Conservation (phyloP, 176 grass and related monocot species). For the Chloris gayana region DNA sequence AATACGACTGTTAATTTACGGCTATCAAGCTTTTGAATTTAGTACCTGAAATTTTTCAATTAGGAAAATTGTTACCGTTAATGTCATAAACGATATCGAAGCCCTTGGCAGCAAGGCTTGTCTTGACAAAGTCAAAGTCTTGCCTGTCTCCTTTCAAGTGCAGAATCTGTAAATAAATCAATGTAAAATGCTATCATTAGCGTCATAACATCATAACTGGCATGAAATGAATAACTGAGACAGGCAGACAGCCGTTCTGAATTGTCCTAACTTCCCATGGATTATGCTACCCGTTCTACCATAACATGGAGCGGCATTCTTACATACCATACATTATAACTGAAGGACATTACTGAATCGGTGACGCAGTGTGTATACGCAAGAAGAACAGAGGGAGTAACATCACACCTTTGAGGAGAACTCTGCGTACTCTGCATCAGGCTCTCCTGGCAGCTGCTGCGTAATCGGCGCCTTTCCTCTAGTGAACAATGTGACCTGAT, state of each 20-base stretch:
- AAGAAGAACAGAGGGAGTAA: slow-evolving; percentile 22
- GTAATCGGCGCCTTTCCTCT: slow-evolving; percentile 91
- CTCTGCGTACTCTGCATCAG: slow-evolving; percentile 78
- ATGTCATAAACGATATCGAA: slow-evolving; percentile 94
- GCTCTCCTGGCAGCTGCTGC: slow-evolving; percentile 88
- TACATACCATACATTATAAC: background rate
- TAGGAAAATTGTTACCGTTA: slow-evolving; percentile 48
- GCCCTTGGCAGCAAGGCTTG: slow-evolving; percentile 73
- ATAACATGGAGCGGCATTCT: background rate
- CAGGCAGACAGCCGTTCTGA: too few relatives aligned
- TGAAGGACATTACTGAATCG: background rate
- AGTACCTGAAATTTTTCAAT: background rate
- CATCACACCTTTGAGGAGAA: slow-evolving; percentile 72
- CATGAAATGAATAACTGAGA: too few relatives aligned
- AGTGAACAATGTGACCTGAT: slow-evolving; percentile 92
- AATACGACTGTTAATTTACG: background rate
- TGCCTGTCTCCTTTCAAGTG: slow-evolving; percentile 95
- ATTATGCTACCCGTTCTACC: background rate
- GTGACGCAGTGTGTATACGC: background rate
- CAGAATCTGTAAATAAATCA: slow-evolving; percentile 53
- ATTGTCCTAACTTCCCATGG: background rate
- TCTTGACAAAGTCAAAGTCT: slow-evolving; percentile 95
- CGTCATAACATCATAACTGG: background rate
- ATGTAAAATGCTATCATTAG: background rate
- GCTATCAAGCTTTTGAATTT: too few relatives aligned